A percentile compares a stretch with the other conserved stretches of the same genome.
phyloP scores from a whole-genome alignment of 192 early-diverging fungal genomes.

The Coemansia sp. region DNA sequence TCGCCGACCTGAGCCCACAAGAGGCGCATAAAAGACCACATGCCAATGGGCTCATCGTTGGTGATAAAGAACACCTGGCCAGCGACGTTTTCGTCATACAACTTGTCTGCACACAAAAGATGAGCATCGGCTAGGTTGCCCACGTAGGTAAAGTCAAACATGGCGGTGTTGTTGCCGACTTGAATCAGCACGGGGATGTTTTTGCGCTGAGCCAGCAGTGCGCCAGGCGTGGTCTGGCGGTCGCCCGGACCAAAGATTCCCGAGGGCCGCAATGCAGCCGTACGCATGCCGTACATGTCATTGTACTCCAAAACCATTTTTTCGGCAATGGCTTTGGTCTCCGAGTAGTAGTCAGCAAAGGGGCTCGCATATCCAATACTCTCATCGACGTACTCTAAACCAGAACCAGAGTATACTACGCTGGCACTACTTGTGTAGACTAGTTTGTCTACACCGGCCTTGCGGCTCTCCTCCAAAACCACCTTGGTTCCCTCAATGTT shows the following conservation, averaged over 20 bases:
- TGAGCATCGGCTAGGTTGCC: conserved; percentile 94
- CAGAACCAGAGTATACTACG: conserved; percentile 81
- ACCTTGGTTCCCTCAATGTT: conserved; percentile 88
- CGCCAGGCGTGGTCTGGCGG: conserved; percentile 68
- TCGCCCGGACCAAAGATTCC: conserved; percentile 93
- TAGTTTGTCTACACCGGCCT: conserved; percentile 65
- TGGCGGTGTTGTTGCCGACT: conserved; percentile 79
- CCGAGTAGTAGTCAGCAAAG: conserved; percentile 89
- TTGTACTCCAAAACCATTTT: conserved; percentile 77
- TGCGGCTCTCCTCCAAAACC: conserved; percentile 76
- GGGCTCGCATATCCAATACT: conserved; percentile 17
- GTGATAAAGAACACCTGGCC: conserved; percentile 88
- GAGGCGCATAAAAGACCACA: conserved; percentile 86
- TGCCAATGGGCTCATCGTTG: conserved; percentile 85
- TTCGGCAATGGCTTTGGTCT: conserved; percentile 83
- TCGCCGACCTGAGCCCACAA: conserved; percentile 66
- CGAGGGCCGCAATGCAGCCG: conserved; percentile 81
- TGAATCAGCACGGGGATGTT: conserved; percentile 67
- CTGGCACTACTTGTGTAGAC: conserved; percentile 88
- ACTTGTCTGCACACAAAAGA: conserved; percentile 78
- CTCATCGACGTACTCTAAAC: conserved; percentile 82
- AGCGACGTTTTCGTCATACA: conserved; percentile 59
- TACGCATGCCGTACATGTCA: conserved; percentile 62
- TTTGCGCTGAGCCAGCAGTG: conserved; percentile 65
- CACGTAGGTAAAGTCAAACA: conserved; percentile 94